Conservation (phyloP, 1,139 yeast species). For the Pichia sp. region DNA sequence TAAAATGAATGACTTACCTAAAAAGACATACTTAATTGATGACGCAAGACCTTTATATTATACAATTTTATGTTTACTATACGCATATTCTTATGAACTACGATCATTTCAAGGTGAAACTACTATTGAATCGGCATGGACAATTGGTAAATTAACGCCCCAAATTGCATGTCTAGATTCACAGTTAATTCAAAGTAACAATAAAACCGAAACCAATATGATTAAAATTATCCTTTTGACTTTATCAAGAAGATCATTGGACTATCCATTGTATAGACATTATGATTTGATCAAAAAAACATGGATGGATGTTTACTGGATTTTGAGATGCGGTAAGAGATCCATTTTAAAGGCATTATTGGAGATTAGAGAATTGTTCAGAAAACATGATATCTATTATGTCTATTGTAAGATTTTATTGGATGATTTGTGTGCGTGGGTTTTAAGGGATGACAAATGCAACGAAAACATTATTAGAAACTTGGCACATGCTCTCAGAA, state of each 20-base stretch:
- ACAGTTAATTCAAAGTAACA: conserved; percentile 35
- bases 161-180: conserved; percentile 67
- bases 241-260: conserved; percentile 60
- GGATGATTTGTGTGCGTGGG: conserved; percentile 78
- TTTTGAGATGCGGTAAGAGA: conserved; percentile 63
- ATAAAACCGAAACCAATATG: conserved; percentile 27
- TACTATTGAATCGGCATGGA: conserved; percentile 89
- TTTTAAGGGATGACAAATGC: conserved; percentile 47
- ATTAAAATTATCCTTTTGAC: conserved; percentile 51
- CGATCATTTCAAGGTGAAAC: conserved; percentile 63
- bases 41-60: conserved; percentile 47
- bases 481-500: conserved; percentile 58
- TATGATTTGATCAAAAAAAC: conserved; percentile 49
- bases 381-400: conserved; percentile 80
- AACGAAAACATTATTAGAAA: conserved; percentile 43
- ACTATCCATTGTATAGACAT: conserved; percentile 75
- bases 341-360: conserved; percentile 52
- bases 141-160: conserved; percentile 77
- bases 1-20: conserved; percentile 60
- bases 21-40: conserved; percentile 48
- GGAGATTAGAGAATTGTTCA: conserved; percentile 60
- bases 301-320: conserved; percentile 69
- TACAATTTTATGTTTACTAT: conserved; percentile 56
- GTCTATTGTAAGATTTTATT: conserved; percentile 76
- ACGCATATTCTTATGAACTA: conserved; percentile 65